Evolutionary conservation across 805 yeast species (phyloP).

Genomic region (Zygosaccharomyces kombuchaensis): DNA sequence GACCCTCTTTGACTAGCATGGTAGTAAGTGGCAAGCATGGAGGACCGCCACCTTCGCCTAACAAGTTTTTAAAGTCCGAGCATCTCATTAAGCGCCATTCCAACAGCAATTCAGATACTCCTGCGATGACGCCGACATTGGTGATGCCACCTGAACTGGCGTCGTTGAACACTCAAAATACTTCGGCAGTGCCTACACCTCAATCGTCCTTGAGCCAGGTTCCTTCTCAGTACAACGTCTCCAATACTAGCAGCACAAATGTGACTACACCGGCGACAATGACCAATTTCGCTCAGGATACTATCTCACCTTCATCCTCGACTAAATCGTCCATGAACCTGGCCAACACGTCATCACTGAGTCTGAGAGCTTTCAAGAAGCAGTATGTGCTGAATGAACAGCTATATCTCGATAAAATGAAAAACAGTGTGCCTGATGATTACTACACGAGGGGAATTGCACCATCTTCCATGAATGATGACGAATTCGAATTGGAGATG

Average conservation of each 20-base stretch:
- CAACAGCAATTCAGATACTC: constrained; percentile 11
- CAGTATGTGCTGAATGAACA: constrained; percentile 53
- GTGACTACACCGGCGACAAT: constrained; percentile 4
- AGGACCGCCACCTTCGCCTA: constrained; percentile 10
- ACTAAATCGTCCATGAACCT: constrained; percentile 17
- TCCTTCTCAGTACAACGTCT: constrained; percentile 11
- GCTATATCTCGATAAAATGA: constrained; percentile 58
- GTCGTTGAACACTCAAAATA: constrained; percentile 22
- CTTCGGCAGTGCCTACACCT: constrained; percentile 19
- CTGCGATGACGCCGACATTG: constrained; percentile 20
- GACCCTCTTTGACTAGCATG: constrained; percentile 20
- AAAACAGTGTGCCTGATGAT: constrained; percentile 60
- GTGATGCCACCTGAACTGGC: constrained; percentile 29
- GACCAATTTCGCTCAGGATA: constrained; percentile 10
- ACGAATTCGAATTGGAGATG: constrained; percentile 22
- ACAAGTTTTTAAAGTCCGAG: constrained; percentile 9
- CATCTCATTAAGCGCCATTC: constrained; percentile 12
- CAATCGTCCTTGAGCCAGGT: constrained; percentile 9
- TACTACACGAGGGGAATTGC: constrained; percentile 66
- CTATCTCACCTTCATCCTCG: constrained; percentile 19
- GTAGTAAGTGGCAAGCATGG: constrained; percentile 4
- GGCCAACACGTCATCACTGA: constrained; percentile 11
- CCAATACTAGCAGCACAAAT: constrained; percentile 8
- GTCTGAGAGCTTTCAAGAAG: constrained; percentile 22
- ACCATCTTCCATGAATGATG: constrained; percentile 31